Percentiles rank a stretch among this genome's conserved stretches.
These are phyloP conservation scores for Tetrapisispora pingtungensis DNA, from an alignment of 805 yeast species.

Conservation along the genomic window DNA sequence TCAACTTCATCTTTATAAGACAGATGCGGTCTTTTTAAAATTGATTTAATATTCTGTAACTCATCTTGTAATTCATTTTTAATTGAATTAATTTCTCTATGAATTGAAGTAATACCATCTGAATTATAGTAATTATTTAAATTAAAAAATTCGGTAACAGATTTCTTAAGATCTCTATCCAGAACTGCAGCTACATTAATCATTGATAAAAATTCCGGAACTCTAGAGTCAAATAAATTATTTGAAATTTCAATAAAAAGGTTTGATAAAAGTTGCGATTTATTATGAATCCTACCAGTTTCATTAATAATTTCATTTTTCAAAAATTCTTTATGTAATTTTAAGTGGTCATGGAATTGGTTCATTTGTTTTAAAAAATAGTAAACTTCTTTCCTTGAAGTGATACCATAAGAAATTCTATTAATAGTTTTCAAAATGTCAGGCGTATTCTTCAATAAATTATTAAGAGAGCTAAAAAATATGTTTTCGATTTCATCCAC, in stretches of 20 bases:
- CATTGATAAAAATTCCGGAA: constrained; percentile 35
- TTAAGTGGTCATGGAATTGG: constrained; percentile 29
- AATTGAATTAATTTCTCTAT: constrained; percentile 33
- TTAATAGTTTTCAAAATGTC: constrained; percentile 53
- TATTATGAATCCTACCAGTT: constrained; percentile 9
- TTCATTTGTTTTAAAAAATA: constrained; percentile 39
- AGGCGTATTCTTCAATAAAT: constrained; percentile 30
- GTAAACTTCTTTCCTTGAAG: constrained; percentile 52
- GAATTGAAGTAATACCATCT: constrained; percentile 32
- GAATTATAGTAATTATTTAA: constrained; percentile 31
- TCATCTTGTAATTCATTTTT: constrained; percentile 44
- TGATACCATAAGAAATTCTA: constrained; percentile 49
- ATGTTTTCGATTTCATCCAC: constrained; percentile 30
- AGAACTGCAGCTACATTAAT: constrained; percentile 45
- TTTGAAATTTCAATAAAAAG: constrained; percentile 33
- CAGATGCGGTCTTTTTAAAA: constrained; percentile 47
- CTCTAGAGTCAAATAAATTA: constrained; percentile 24
- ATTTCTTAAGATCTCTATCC: constrained; percentile 38
- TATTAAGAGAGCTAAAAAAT: constrained; percentile 31
- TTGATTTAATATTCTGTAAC: constrained; percentile 35
- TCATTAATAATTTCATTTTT: constrained; percentile 16
- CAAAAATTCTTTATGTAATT: constrained; percentile 22
- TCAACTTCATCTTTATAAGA: constrained; percentile 55
- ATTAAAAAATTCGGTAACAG: constrained; percentile 36
- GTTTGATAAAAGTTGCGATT: constrained; percentile 30